Percentiles rank a stretch among this genome's conserved stretches.
These are phyloP conservation scores for Cryptococcus sp. DNA, from an alignment of 1,284 basidiomycete genomes.

Conservation along the genomic window DNA sequence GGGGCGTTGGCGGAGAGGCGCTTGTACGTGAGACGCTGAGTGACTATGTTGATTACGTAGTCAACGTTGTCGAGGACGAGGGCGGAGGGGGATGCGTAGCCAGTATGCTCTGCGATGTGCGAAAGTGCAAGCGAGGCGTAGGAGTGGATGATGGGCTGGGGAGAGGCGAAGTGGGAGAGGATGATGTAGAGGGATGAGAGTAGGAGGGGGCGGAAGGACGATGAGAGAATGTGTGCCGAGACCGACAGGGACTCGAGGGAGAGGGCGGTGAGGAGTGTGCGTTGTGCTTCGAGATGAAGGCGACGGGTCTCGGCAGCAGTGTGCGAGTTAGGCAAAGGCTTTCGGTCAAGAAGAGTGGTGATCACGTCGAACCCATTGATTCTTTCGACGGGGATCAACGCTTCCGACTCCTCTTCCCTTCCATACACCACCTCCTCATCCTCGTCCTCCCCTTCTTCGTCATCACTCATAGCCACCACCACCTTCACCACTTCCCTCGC, in stretches of 20 bases:
- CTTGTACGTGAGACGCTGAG: constrained; percentile 68
- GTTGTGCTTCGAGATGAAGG: constrained; percentile 54
- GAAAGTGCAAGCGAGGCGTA: constrained; percentile 68
- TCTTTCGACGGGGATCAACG: constrained; percentile 55
- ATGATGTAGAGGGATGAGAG: constrained; percentile 77
- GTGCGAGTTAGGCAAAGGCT: constrained; percentile 24
- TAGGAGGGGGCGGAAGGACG: constrained; percentile 61
- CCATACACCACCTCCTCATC: constrained; percentile 51
- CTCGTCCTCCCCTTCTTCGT: constrained; percentile 61
- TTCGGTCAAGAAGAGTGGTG: constrained; percentile 46
- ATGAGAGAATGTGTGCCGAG: constrained; percentile 59
- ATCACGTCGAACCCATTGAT: constrained; percentile 55
- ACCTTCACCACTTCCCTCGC: constrained; percentile 61
- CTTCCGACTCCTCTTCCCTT: constrained; percentile 21
- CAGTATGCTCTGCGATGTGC: constrained; percentile 65
- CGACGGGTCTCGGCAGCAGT: constrained; percentile 29
- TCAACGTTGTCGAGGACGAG: constrained; percentile 88
- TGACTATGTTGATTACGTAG: constrained; percentile 84
- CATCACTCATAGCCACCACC: constrained; percentile 69
- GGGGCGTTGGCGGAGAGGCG: constrained; percentile 62
- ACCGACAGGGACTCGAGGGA: constrained; percentile 69
- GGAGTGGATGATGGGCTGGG: constrained; percentile 61
- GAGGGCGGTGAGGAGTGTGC: constrained; percentile 54
- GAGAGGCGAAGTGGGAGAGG: constrained; percentile 73
- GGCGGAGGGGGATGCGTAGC: constrained; percentile 77